Conservation (phyloP, 768 basidiomycete species). For the Lactarius pseudohatsudake region DNA sequence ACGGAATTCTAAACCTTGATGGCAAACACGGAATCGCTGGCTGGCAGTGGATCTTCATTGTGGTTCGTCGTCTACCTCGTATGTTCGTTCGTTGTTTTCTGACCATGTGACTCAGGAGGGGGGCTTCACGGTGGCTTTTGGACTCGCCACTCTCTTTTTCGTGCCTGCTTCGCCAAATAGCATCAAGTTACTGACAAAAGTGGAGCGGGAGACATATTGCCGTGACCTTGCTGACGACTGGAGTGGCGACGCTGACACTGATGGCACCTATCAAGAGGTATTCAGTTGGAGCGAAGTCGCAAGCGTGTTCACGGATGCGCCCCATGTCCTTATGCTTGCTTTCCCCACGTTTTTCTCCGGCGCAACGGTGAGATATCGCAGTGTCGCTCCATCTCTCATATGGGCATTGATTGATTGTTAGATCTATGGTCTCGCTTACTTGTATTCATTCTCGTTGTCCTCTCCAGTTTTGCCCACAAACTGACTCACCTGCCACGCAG, state of each 20-base stretch:
- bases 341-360: constrained; percentile 55
- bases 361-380: constrained; percentile 31
- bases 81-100: not conserved
- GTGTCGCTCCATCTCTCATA: not conserved
- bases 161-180: constrained; percentile 45
- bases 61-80: constrained; percentile 36
- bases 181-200: constrained; percentile 49
- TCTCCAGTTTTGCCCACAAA: not conserved
- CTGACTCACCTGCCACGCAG: constrained; percentile 22
- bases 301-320: constrained; percentile 44
- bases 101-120: constrained; percentile 45
- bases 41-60: constrained; percentile 69
- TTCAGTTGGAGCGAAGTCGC: constrained; percentile 60
- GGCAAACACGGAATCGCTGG: constrained; percentile 52
- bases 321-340: constrained; percentile 55
- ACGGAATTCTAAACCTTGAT: constrained; percentile 56
- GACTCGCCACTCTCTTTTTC: constrained; percentile 49
- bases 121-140: constrained; percentile 59
- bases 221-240: constrained; percentile 39
- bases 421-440: constrained; percentile 31
- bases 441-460: constrained; percentile 20
- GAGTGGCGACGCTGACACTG: constrained; percentile 37
- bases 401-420: not conserved
- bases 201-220: constrained; percentile 43
- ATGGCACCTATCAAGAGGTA: constrained; percentile 42